phyloP scores from a whole-genome alignment of 306 rosid species.

The Crotalaria pallida region DNA sequence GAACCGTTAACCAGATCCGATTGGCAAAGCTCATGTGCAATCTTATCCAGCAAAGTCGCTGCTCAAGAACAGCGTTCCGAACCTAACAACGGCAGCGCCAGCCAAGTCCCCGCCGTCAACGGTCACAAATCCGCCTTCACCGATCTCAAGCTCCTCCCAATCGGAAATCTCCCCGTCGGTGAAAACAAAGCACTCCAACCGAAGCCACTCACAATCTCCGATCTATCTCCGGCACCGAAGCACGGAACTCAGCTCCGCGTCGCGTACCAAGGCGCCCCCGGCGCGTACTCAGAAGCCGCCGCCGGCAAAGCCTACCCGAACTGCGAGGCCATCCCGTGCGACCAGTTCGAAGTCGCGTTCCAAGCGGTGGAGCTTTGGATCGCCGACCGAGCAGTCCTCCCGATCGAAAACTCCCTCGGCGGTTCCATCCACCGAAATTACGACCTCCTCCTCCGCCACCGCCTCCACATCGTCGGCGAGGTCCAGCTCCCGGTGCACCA shows the following conservation, averaged over 20 bases:
- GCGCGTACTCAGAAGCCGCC: slow-evolving; percentile 96
- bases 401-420: slow-evolving; percentile 88
- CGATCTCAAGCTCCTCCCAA: slow-evolving; percentile 61
- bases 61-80: slow-evolving; percentile 49
- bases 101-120: slow-evolving; percentile 47
- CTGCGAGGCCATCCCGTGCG: slow-evolving; percentile 96
- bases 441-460: slow-evolving; percentile 95
- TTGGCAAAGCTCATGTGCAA: slow-evolving; percentile 94
- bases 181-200: slow-evolving; percentile 35
- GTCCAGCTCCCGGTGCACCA: slow-evolving; percentile 91
- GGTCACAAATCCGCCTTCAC: slow-evolving; percentile 57
- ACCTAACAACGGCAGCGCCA: slow-evolving; percentile 16
- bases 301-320: slow-evolving; percentile 92
- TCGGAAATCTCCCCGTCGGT: slow-evolving; percentile 28
- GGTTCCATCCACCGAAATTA: slow-evolving; percentile 94
- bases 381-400: slow-evolving; percentile 89
- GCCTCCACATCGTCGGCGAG: slow-evolving; percentile 96
- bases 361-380: slow-evolving; percentile 97
- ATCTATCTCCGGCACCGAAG: slow-evolving; percentile 94
- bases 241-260: slow-evolving; percentile 88
- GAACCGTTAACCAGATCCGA: slow-evolving; percentile 58
- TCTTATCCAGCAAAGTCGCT: slow-evolving; percentile 68
- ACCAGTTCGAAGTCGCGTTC: slow-evolving; percentile 95
- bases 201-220: slow-evolving; percentile 74
- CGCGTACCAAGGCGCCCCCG: slow-evolving; percentile 95